Evolutionary conservation across 345 rosid genomes (phyloP), one percentile per base, ranked within the genome.

Genomic region (Camelina laxa): DNA sequence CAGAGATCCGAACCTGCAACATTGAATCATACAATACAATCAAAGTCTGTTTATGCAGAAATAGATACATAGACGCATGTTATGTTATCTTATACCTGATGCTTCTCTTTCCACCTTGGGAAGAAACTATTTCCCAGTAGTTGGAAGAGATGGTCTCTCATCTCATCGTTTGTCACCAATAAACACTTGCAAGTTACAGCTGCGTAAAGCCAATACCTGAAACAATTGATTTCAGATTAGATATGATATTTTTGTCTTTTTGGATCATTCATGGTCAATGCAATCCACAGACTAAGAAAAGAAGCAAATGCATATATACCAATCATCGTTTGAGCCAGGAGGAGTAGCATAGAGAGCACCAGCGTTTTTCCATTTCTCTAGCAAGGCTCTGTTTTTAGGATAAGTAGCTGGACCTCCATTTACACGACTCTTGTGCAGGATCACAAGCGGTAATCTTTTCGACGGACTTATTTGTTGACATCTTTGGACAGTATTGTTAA

Each of bases 31-130:
- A 27, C 59, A 39, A 51, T 20, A 19, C 47, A 65, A 30, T 58
- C 60, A 11, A 33, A 44, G 55, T 9, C 49, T 38, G 19, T 7
- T n/a, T 15, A 63, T 72, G 35, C 21, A 58, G 3, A 59, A 9
- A 38, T 47, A 31, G 0, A 31, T 21, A 3, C 2, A 39, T 41
- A 21, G 0, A 41, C 17, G 8, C 50, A 5, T 33, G 36, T 38
- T 20, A 20, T 7, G 41, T 61, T 12, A 3, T 36, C 22, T 33
- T 20, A 6, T 76, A 90, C 99, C 93, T 92, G 99, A 82, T 95
- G 99, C 67, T 95, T 95, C 83, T 95, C 99, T 80, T 95, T 92
- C 99, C 99, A 95, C 75, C 98, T 85, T 30, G 99, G 97, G 75
- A 95, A 92, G 84, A 92, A 95, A 69, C 92, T 85, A 31, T 87